Evolutionary conservation across 192 early-diverging fungal genomes (phyloP), one percentile per base, ranked within the genome.

Genomic region (Chytriomyces sp.): DNA sequence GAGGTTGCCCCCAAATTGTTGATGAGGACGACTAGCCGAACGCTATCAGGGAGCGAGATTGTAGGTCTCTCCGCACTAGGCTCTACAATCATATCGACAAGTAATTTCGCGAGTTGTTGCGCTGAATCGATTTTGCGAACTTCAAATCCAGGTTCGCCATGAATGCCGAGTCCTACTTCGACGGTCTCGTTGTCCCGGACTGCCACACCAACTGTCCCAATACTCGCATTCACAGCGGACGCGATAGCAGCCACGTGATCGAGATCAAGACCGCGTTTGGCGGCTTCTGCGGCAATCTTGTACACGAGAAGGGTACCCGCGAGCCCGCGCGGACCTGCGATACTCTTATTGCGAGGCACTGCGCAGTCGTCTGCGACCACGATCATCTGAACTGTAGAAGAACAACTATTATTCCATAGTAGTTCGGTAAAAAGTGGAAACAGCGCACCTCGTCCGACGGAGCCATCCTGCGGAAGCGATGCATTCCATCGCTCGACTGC

Each of bases 1-100:
- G n/a, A n/a, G n/a, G n/a, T n/a, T n/a, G n/a, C n/a, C n/a, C 93
- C 93, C n/a, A 93, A 79, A 77, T 94, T 94, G 76, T 94, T 94
- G 36, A 93, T 80, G 54, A 94, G 63, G n/a, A 94, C 66, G n/a
- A 88, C 81, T 14, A 91, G 82, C 2, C 73, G 76, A 4, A 75
- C 75, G 2, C 73, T 36, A 6, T 5, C 22, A 22, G n/a, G 7
- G 7, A 67, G 56, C 2, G 12, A 39, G 19, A 75, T 70, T 25
- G 64, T 81, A 30, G 64, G 32, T 32, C 82, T 75, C 55, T 83
- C 75, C 10, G 52, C 31, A 26, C 91, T 73, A 22, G 82, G 82
- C 49, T 82, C 68, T 10, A 93, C 65, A 59, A 95, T 81, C 64
- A 70, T 55, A 39, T 85, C 79, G 17, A 82, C 58, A 37, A 49